Evolutionary conservation across 2,329 filamentous ascomycete genomes (phyloP), one percentile per base, ranked within the genome.

Genomic region (Botryotinia globosa): DNA sequence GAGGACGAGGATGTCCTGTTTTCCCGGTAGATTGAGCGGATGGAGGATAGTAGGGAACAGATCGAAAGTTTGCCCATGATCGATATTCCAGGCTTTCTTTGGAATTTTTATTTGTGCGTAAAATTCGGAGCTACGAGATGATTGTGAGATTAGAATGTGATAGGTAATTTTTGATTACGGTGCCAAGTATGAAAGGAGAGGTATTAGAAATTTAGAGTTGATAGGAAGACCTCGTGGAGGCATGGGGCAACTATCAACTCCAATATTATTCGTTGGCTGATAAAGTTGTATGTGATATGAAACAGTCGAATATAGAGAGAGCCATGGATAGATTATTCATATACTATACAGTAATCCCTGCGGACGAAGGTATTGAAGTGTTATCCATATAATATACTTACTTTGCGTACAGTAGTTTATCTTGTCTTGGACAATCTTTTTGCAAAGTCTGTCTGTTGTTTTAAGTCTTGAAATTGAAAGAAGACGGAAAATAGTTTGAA

Each of bases 141-240:
- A 20, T 32, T 56, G 48, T 5, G 25, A 68, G 34, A 68, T 68
- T 68, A 68, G 65, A 68, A 56, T 12, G 48, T 20, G n/a, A 32
- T n/a, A n/a, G n/a, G n/a, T n/a, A n/a, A n/a, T n/a, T n/a, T n/a
- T n/a, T n/a, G n/a, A n/a, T 56, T 56, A 56, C n/a, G 5, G 29
- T 44, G 34, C 39, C 37, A 56, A 25, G 25, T 44, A 16, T 51
- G n/a, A 56, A 32, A 68, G 10, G 20, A 32, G 34, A n/a, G 34
- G 48, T 56, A 25, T 3, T 18, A n/a, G 18, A 42, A 32, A 42
- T 56, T 29, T 44, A 7, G 48, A 44, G 65, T 18, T 10, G 34
- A 56, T 25, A n/a, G 54, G 25, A 34, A 12, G 34, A 25, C 22
- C 63, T 42, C n/a, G 20, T 32, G 18, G 37, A 42, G 25, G 34